A percentile compares a stretch with the other conserved stretches of the same genome.
phyloP scores from a whole-genome alignment of 83 land plant genomes.

The Picea abies region DNA sequence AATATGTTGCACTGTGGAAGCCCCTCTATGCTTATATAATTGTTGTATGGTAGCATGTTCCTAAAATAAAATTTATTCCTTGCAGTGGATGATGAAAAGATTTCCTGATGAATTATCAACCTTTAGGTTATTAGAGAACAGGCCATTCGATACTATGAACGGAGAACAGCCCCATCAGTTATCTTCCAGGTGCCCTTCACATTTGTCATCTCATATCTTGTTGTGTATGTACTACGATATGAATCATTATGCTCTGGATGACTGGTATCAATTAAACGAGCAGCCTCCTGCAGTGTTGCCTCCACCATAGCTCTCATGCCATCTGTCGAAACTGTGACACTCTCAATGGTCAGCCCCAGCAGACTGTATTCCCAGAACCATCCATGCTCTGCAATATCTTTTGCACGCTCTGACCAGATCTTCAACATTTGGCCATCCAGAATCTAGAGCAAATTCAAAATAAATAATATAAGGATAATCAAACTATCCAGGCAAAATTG shows the following conservation, averaged over 20 bases:
- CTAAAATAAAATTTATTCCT: background rate
- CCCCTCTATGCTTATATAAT: background rate
- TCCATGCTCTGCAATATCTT: slow-evolving; percentile 73
- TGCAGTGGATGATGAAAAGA: background rate
- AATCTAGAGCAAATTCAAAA: slow-evolving; percentile 38
- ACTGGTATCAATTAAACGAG: slow-evolving; percentile 49
- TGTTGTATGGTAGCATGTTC: background rate
- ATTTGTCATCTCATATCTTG: slow-evolving; percentile 72
- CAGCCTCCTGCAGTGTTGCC: slow-evolving; percentile 95
- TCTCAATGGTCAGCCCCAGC: slow-evolving; percentile 70
- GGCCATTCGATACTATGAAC: slow-evolving; percentile 29
- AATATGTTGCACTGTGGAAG: no score
- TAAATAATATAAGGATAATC: background rate
- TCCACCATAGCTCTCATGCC: slow-evolving; percentile 80
- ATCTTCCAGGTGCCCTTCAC: slow-evolving; percentile 74
- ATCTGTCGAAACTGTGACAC: slow-evolving; percentile 86
- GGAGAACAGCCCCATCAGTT: slow-evolving; percentile 81
- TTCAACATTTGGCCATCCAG: slow-evolving; percentile 89
- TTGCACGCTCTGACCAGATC: slow-evolving; percentile 83
- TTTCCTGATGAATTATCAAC: background rate
- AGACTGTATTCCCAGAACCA: slow-evolving; percentile 95
- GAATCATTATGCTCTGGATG: slow-evolving; percentile 76
- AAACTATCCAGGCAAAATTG: background rate
- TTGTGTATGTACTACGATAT: slow-evolving; percentile 72
- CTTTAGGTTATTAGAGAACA: background rate